Evolutionary conservation across 2,329 filamentous ascomycete genomes (phyloP), one percentile per base, ranked within the genome.

Genomic region (Trichoderma koningiopsis): DNA sequence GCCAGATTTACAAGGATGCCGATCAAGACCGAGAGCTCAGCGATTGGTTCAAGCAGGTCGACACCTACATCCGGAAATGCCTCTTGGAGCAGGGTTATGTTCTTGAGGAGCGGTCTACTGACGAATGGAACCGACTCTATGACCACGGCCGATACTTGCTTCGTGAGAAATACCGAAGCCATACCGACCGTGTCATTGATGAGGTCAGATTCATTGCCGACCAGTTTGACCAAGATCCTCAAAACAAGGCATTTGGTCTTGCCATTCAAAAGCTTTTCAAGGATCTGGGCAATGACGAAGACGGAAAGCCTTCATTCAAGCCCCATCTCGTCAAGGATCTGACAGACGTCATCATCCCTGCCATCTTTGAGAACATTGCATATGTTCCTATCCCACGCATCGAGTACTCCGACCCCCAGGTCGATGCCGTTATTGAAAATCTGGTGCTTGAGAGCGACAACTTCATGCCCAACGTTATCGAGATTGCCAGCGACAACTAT

Each of bases 361-460:
- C 86, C 13, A 82, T 93, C 66, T 91, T 99, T 73, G 92, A 96
- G 83, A 92, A 90, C 73, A 85, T 96, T 68, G 91, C 93, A 71
- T 99, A 99, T 80, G 87, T 99, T 16, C 94, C 96, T 4, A 88
- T 99, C 61, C 96, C 96, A 27, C 92, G 96, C 68, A 97, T 99
- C 71, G 96, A 99, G 83, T 96, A 94, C 77, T 91, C 89, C 1
- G 96, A 98, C 75, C 86, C 87, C 2, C 89, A 91, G 85, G 85
- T 97, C 63, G 96, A 99, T 80, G 91, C 91, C 60, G 88, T 98
- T 60, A 88, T 99, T 56, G 96, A 99, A 84, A 99, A 99, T 80
- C 84, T 99, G 13, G 91, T 97, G 57, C 87, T 99, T 64, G 96
- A 99, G 83, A 94, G 93, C 73, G 94, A 98, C 84, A 99, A 99